Evolutionary conservation across 257 asterid genomes (phyloP).

Genomic region (Schizonepeta tenuifolia): DNA sequence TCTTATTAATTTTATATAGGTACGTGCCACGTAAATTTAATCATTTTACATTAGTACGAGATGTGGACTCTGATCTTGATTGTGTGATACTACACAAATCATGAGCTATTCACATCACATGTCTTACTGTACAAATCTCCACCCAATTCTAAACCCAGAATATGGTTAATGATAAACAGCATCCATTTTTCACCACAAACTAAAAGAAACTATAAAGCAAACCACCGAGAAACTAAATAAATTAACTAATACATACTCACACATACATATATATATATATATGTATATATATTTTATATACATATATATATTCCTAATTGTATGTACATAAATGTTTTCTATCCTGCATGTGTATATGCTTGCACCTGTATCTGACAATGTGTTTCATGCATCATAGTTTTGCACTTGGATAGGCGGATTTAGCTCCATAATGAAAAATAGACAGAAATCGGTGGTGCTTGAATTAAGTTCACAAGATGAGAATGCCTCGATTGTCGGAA

Average conservation of each 20-base stretch:
- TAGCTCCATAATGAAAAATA: conserved; percentile 27
- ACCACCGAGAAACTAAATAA: conserved; percentile 4
- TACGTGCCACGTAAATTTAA: not conserved
- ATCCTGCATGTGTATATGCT: conserved; percentile 2
- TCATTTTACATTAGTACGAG: conserved; percentile 3
- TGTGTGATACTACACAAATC: not conserved
- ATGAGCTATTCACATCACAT: conserved; percentile 26
- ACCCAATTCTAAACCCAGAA: no score
- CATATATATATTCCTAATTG: no score
- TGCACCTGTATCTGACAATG: not conserved
- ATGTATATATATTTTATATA: no score
- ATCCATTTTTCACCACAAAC: not conserved
- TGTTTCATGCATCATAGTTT: not conserved
- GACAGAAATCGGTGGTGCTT: conserved; percentile 3
- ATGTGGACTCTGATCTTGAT: not conserved
- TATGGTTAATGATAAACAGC: conserved; percentile 13
- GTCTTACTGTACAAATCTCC: not conserved
- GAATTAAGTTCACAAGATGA: conserved; percentile 6
- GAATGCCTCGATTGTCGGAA: conserved; percentile 12
- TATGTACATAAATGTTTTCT: not conserved
- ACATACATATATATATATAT: not conserved
- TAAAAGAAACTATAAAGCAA: conserved; percentile 9
- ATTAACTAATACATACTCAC: not conserved
- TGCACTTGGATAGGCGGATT: conserved; percentile 18
- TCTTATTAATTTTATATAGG: conserved; percentile 2